A percentile compares a stretch with the other conserved stretches of the same genome.
phyloP scores from a whole-genome alignment of 257 asterid genomes.

The Jacaranda mimosifolia region DNA sequence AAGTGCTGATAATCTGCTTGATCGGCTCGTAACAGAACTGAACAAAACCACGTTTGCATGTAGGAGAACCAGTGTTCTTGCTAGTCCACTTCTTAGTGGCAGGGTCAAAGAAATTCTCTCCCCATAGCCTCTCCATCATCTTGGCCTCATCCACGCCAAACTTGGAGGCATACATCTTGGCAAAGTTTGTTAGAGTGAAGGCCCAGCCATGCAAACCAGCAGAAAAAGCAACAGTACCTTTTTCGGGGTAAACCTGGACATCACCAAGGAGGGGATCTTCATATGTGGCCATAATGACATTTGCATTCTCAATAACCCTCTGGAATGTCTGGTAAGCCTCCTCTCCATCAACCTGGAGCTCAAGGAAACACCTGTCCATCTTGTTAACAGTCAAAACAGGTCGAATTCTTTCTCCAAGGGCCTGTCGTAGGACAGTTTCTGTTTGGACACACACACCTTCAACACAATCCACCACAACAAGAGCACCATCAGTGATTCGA shows the following conservation, averaged over 20 bases:
- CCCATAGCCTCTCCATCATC: slow-evolving; percentile 30
- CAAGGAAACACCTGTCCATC: slow-evolving; percentile 12
- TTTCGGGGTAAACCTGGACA: slow-evolving; percentile 8
- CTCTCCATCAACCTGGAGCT: slow-evolving; percentile 17
- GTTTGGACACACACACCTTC: slow-evolving; percentile 13
- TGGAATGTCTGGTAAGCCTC: slow-evolving; percentile 9
- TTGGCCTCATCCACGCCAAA: slow-evolving; percentile 4
- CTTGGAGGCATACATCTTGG: slow-evolving; percentile 10
- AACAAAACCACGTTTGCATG: slow-evolving; percentile 33
- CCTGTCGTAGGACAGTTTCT: slow-evolving; percentile 5
- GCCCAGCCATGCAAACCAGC: slow-evolving; percentile 37
- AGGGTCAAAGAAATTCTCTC: slow-evolving; percentile 32
- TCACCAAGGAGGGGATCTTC: slow-evolving; percentile 13
- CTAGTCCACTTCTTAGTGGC: slow-evolving; percentile 35
- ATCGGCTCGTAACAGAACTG: background rate
- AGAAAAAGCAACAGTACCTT: slow-evolving; percentile 1
- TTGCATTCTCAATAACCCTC: slow-evolving; percentile 18
- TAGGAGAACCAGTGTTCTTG: slow-evolving; percentile 22
- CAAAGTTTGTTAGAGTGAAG: background rate
- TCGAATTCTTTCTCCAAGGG: slow-evolving; percentile 3
- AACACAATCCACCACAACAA: slow-evolving; percentile 8
- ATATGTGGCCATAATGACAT: slow-evolving; percentile 2
- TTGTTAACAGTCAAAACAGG: slow-evolving; percentile 24
- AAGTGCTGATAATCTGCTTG: slow-evolving; percentile 28
- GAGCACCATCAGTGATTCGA: slow-evolving; percentile 1